Evolutionary conservation across 116 monocot genomes (phyloP).

Genomic region (Trichopus zeylanicus): DNA sequence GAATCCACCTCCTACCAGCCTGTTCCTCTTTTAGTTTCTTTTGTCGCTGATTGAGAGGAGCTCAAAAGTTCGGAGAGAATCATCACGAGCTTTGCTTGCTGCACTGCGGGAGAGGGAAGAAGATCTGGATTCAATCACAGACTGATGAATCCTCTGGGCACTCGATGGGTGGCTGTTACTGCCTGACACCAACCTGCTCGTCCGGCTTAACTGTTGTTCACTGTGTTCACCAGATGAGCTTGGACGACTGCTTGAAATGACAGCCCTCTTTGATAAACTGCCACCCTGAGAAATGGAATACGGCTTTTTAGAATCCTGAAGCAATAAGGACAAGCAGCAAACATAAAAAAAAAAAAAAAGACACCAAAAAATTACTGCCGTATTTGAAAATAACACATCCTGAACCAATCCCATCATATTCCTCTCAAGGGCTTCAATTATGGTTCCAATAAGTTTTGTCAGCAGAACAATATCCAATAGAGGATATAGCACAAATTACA

Average conservation of each 20-base stretch:
- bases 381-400: too few species aligned
- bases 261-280: constrained; percentile 56
- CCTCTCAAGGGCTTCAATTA: too few species aligned
- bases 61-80: constrained; percentile 55
- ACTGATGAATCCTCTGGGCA: constrained; percentile 32
- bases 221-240: constrained; percentile 45
- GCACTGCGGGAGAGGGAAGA: constrained; percentile 38
- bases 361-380: background rate
- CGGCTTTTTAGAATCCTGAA: constrained; percentile 19
- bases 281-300: constrained; percentile 45
- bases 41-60: constrained; percentile 56
- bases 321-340: constrained; percentile 8
- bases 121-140: constrained; percentile 34
- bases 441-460: too few species aligned
- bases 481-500: background rate
- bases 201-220: constrained; percentile 27
- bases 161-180: constrained; percentile 45
- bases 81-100: constrained; percentile 18
- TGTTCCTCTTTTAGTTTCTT: constrained; percentile 37
- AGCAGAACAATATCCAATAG: too few species aligned
- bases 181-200: constrained; percentile 39
- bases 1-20: background rate
- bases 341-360: background rate
- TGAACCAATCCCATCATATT: too few species aligned
- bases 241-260: constrained; percentile 35